Percentiles rank a stretch among this genome's conserved stretches.
Conservation (phyloP, 352 stramenopile species). For the Phytophthora aleatoria region DNA sequence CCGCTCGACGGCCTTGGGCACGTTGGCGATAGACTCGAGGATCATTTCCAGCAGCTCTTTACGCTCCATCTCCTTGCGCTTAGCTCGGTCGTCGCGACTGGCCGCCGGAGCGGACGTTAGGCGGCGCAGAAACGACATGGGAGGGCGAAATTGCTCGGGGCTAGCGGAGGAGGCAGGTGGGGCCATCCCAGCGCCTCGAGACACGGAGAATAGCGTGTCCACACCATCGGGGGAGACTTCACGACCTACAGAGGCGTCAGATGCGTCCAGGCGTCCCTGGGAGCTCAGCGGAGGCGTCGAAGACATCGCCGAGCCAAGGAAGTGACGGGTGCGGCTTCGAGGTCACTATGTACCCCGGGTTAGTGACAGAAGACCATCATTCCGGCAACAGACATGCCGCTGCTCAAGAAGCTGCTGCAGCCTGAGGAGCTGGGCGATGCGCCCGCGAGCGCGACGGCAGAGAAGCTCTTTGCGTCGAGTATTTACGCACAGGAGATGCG, state of each 20-base stretch:
- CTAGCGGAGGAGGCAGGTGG: background rate
- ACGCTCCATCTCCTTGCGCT: slow-evolving; percentile 62
- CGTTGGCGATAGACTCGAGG: slow-evolving; percentile 73
- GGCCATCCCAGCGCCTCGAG: background rate
- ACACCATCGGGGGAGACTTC: background rate
- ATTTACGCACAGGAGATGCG: slow-evolving; percentile 41
- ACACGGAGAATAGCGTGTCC: slow-evolving; percentile 3
- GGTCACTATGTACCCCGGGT: slow-evolving; percentile 15
- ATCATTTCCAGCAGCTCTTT: slow-evolving; percentile 78
- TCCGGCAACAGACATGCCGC: slow-evolving; percentile 42
- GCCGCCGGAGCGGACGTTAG: slow-evolving; percentile 25
- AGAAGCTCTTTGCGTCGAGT: slow-evolving; percentile 61
- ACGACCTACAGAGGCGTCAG: background rate
- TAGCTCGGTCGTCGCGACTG: slow-evolving; percentile 41
- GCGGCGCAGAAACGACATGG: slow-evolving; percentile 46
- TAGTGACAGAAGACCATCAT: slow-evolving; percentile 24
- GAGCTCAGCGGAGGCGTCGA: slow-evolving; percentile 31
- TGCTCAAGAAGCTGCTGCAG: slow-evolving; percentile 37
- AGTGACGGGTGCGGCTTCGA: slow-evolving; percentile 21
- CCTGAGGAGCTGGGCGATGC: slow-evolving; percentile 24
- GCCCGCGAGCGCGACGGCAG: slow-evolving; percentile 31
- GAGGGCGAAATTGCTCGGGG: slow-evolving; percentile 30
- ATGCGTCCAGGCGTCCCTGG: slow-evolving; percentile 15
- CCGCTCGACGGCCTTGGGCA: slow-evolving; percentile 68
- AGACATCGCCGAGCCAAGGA: slow-evolving; percentile 27